Evolutionary conservation across 2,329 filamentous ascomycete species (phyloP).

Genomic region (Pseudogymnoascus sp.): DNA sequence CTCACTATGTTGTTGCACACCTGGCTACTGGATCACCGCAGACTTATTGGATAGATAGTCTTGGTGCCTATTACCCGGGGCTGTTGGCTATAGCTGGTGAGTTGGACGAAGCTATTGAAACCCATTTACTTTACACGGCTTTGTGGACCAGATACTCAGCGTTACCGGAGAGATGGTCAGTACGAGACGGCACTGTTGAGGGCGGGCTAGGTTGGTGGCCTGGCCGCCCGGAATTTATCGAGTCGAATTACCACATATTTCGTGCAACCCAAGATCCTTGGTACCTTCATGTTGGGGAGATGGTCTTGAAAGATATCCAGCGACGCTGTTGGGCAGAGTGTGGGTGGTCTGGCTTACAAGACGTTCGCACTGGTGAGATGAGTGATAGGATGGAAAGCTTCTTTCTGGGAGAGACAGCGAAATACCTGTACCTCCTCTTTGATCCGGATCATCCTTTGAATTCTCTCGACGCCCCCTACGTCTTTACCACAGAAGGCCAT

Average conservation of each 20-base stretch:
- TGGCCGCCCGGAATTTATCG: conserved; percentile 90
- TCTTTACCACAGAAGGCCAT: conserved; percentile 95
- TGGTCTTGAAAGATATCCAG: conserved; percentile 84
- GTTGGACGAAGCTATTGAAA: conserved; percentile 81
- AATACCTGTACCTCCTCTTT: conserved; percentile 91
- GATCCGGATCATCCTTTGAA: conserved; percentile 82
- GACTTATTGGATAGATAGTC: conserved; percentile 91
- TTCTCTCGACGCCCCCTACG: conserved; percentile 73
- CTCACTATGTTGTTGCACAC: conserved; percentile 89
- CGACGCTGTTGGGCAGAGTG: conserved; percentile 83
- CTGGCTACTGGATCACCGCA: conserved; percentile 78
- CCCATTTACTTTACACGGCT: conserved; percentile 83
- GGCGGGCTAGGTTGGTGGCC: conserved; percentile 90
- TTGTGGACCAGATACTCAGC: conserved; percentile 94
- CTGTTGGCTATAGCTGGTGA: conserved; percentile 80
- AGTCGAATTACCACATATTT: conserved; percentile 95
- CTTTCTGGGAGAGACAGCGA: conserved; percentile 91
- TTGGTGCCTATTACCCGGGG: conserved; percentile 92
- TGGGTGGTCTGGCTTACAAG: conserved; percentile 85
- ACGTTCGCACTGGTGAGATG: conserved; percentile 74
- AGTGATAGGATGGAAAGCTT: conserved; percentile 98
- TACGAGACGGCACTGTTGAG: conserved; percentile 75
- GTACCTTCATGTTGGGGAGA: conserved; percentile 94
- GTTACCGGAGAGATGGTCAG: conserved; percentile 88
- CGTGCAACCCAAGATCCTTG: conserved; percentile 88